Base-by-base conservation (phyloP, 805 yeast species). In the Ogataea henricii region DNA sequence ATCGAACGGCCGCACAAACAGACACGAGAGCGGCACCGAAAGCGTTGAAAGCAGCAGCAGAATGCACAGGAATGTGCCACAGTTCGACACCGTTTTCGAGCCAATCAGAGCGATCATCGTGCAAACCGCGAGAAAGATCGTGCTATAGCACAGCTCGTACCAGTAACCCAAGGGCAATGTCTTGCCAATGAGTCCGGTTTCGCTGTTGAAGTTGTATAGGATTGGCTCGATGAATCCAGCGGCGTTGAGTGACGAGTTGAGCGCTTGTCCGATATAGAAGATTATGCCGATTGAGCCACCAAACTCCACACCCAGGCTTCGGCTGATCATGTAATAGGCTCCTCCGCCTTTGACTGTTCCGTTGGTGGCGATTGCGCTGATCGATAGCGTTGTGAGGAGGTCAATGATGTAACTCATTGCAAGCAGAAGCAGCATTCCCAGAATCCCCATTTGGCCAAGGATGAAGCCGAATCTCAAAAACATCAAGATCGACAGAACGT, bases 341-440 rank as follows among this genome's bases (percentile, higher is more conserved):
- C 99, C 99, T 13, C 99, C 99, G 12, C 98, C 98, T 56, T 90
- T 80, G 2, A 94, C 98, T 0, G 96, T 89, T 18, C 99, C 99
- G 63, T 94, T 94, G 1, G 99, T 94, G 2, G 97, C 89, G 51
- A 94, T 94, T 1, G 99, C 99, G 46, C 96, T 87, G 49, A 94
- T 83, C 17, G 96, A 88, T 55, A 94, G 68, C 0, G 96, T 89
- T 0, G 99, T 94, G 47, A 94, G 72, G 5, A 89, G 72, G 63
- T 92, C 86, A 53, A 94, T 89, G 3, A 81, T 62, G 64, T 91
- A 94, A 40, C 96, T 86, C 64, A 89, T 64, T 2, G 84, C 46
- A 32, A 94, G 70, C 18, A 92, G 68, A 1, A 80, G 67, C 20
- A 90, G 57, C 3, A 96, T 76, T 4, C 97, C 97, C 14, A 86